A percentile compares a stretch with the other conserved stretches of the same genome.
phyloP scores from a whole-genome alignment of 1,284 basidiomycete species.

The Coriolopsis trogii region DNA sequence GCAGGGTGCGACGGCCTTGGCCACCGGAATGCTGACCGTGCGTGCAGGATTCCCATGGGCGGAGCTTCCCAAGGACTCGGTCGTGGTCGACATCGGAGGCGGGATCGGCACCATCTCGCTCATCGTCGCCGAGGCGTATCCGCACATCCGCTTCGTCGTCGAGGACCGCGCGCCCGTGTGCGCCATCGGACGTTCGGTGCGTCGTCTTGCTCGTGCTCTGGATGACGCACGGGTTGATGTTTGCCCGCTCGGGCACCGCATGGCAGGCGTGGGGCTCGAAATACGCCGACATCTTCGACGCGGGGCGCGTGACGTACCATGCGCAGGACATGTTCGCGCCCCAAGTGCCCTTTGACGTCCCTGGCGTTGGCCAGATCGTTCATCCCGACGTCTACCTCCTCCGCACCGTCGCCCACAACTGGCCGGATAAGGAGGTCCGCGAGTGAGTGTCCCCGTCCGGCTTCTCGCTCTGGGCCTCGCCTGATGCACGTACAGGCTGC shows the following conservation, averaged over 20 bases:
- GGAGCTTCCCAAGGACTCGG: too few species aligned
- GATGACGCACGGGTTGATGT: too few species aligned
- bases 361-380: constrained; percentile 16
- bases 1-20: constrained; percentile 39
- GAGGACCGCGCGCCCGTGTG: constrained; percentile 39
- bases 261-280: constrained; percentile 20
- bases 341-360: constrained; percentile 12
- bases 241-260: too few species aligned
- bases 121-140: too few species aligned
- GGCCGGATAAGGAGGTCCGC: constrained; percentile 15
- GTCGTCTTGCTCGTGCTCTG: constrained; percentile 14
- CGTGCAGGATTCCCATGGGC: too few species aligned
- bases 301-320: constrained; percentile 15
- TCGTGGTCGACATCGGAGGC: too few species aligned
- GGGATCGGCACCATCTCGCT: too few species aligned
- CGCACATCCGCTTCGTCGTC: too few species aligned
- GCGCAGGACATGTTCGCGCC: constrained; percentile 22
- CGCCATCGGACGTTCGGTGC: constrained; percentile 20
- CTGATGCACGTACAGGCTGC: neutral
- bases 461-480: too few species aligned
- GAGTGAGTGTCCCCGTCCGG: neutral
- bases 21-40: constrained; percentile 25
- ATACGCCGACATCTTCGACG: too few species aligned
- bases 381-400: too few species aligned
- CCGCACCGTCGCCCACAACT: constrained; percentile 22